These are phyloP conservation scores for Benincasa hispida DNA, from an alignment of 306 rosid species.

Conservation along the genomic window DNA sequence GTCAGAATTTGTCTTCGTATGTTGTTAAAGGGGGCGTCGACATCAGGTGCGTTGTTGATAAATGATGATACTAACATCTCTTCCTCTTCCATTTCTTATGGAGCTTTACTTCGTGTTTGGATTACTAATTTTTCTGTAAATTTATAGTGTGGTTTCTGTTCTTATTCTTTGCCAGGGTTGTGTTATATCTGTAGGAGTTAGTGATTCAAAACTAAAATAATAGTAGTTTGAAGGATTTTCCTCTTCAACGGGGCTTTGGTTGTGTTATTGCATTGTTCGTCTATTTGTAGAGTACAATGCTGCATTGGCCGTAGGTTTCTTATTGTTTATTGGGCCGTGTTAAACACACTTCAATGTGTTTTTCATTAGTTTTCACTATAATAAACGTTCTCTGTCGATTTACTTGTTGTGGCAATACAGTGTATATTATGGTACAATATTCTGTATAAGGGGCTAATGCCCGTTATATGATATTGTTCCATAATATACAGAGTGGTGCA, in stretches of 20 bases:
- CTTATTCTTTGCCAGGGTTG: not conserved
- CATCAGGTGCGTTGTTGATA: conserved; percentile 48
- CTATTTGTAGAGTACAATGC: not conserved
- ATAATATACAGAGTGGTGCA: not conserved
- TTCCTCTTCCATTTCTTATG: not conserved
- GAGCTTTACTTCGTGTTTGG: not conserved
- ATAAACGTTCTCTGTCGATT: not conserved
- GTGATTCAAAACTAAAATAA: not conserved
- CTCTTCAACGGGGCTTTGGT: not conserved
- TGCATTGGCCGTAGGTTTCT: not conserved
- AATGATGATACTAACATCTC: not conserved
- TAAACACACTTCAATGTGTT: not conserved
- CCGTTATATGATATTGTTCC: too few species aligned
- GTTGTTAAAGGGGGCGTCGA: conserved; percentile 62
- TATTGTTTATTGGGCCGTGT: not conserved
- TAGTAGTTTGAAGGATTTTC: not conserved
- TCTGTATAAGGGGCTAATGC: not conserved
- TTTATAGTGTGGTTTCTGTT: not conserved
- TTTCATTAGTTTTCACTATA: not conserved
- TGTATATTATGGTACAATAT: not conserved
- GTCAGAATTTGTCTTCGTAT: conserved; percentile 57
- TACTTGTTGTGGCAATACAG: not conserved
- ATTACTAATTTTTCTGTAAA: not conserved
- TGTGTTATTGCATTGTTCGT: not conserved
- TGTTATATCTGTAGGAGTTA: not conserved